phyloP scores from a whole-genome alignment of 2,329 filamentous ascomycete species.

The Fusarium verrucosum region DNA sequence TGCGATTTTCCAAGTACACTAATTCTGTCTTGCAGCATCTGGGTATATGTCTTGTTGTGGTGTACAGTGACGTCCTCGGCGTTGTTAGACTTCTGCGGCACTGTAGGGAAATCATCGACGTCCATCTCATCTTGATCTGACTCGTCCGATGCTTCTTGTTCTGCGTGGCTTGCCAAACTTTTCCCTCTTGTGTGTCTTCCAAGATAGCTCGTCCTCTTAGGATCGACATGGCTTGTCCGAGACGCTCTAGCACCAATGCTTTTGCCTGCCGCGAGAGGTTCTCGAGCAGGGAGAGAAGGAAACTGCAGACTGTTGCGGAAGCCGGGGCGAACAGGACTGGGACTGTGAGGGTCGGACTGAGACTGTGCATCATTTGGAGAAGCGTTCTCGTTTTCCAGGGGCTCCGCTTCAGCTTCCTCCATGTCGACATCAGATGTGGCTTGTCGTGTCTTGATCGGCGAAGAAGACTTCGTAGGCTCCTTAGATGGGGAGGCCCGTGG shows the following conservation, averaged over 20 bases:
- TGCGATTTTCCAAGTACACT: slow-evolving; percentile 73
- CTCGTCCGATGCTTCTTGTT: slow-evolving; percentile 57
- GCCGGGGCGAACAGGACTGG: slow-evolving; percentile 78
- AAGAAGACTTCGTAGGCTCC: slow-evolving; percentile 35
- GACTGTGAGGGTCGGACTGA: slow-evolving; percentile 68
- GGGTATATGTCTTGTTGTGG: slow-evolving; percentile 91
- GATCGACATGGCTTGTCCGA: slow-evolving; percentile 80
- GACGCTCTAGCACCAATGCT: slow-evolving; percentile 79
- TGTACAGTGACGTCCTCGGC: slow-evolving; percentile 54
- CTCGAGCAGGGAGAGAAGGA: slow-evolving; percentile 88
- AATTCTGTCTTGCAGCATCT: slow-evolving; percentile 91
- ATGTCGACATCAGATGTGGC: background rate
- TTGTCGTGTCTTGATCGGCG: slow-evolving; percentile 47
- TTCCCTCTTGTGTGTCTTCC: slow-evolving; percentile 77
- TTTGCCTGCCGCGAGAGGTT: slow-evolving; percentile 85
- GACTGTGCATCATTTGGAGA: slow-evolving; percentile 62
- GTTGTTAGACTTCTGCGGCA: slow-evolving; percentile 51
- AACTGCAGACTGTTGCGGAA: slow-evolving; percentile 95
- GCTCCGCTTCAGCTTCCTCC: slow-evolving; percentile 22
- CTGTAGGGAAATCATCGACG: slow-evolving; percentile 55
- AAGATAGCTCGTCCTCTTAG: slow-evolving; percentile 76
- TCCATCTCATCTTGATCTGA: slow-evolving; percentile 64
- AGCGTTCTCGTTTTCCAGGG: slow-evolving; percentile 14
- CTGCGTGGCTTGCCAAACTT: slow-evolving; percentile 66
- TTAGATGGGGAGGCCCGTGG: slow-evolving; percentile 28